A percentile compares a stretch with the other conserved stretches of the same genome.
Conservation (phyloP, 768 basidiomycete genomes). For the Saitozyma sp. region DNA sequence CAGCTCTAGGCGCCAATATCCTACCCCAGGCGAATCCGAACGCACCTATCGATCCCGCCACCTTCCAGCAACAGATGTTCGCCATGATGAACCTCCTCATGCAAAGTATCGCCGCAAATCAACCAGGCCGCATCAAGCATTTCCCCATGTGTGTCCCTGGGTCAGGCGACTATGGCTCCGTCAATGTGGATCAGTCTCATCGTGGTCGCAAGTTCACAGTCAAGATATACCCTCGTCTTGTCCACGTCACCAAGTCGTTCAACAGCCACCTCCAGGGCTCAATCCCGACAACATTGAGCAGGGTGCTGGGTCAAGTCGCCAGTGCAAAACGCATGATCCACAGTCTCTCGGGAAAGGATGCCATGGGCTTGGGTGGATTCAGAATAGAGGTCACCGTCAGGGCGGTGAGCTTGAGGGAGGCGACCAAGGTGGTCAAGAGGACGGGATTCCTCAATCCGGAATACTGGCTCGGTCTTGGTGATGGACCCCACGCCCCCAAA, state of each 20-base stretch:
- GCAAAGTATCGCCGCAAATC: no score
- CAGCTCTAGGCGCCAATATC: no score
- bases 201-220: conserved; percentile 3
- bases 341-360: conserved; percentile 9
- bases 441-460: conserved; percentile 14
- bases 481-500: neutral
- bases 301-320: conserved; percentile 4
- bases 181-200: conserved; percentile 12
- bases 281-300: conserved; percentile 13
- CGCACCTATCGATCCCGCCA: no score
- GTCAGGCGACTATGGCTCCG: conserved; percentile 17
- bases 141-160: conserved; percentile 15
- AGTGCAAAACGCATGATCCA: conserved; percentile 17
- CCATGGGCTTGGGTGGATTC: conserved; percentile 16
- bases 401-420: conserved; percentile 12
- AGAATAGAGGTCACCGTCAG: conserved; percentile 28
- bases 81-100: no score
- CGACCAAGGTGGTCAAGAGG: conserved; percentile 3
- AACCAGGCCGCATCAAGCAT: neutral
- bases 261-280: conserved; percentile 24
- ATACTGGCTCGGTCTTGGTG: conserved; percentile 12
- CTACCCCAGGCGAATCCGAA: no score
- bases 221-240: conserved; percentile 30
- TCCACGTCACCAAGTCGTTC: conserved; percentile 36
- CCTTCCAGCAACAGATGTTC: no score